A percentile compares a stretch with the other conserved stretches of the same genome.
Conservation (phyloP, 2,329 filamentous ascomycete species). For the Fusarium lateritium region DNA sequence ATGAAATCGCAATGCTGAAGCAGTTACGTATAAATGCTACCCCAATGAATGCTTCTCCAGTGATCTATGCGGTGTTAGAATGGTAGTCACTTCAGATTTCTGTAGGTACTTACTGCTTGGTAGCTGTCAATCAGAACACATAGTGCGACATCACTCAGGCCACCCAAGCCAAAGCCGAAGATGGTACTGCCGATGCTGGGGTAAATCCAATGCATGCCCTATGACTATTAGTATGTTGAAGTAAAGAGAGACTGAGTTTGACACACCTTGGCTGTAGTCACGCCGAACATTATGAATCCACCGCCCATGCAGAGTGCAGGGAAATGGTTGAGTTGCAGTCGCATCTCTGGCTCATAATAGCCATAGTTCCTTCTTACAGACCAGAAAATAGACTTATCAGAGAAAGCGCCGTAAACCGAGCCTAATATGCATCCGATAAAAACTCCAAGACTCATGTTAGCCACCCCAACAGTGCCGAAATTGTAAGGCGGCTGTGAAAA, state of each 20-base stretch:
- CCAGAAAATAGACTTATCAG: constrained; percentile 54
- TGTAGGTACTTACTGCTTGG: constrained; percentile 8
- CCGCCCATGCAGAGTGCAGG: constrained; percentile 52
- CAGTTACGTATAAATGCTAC: constrained; percentile 26
- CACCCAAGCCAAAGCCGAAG: constrained; percentile 54
- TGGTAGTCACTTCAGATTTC: accelerated
- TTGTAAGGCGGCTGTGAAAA: constrained; percentile 2
- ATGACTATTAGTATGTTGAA: neutral
- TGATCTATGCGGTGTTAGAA: constrained; percentile 3
- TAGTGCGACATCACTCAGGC: constrained; percentile 53
- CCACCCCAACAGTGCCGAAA: constrained; percentile 23
- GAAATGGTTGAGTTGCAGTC: constrained; percentile 50
- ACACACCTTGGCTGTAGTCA: constrained; percentile 51
- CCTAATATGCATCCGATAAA: constrained; percentile 57
- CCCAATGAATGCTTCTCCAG: constrained; percentile 28
- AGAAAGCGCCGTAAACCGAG: constrained; percentile 53
- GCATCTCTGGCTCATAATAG: constrained; percentile 60
- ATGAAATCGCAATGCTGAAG: constrained; percentile 34
- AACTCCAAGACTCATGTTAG: constrained; percentile 42
- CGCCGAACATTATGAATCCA: constrained; percentile 57
- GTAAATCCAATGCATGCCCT: constrained; percentile 59
- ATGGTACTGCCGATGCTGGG: constrained; percentile 54
- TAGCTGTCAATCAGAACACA: constrained; percentile 55
- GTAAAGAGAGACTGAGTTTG: neutral
- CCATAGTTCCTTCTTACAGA: constrained; percentile 56